Base-by-base conservation (phyloP, 2,329 filamentous ascomycete genomes). In the Fusarium siculi region DNA sequence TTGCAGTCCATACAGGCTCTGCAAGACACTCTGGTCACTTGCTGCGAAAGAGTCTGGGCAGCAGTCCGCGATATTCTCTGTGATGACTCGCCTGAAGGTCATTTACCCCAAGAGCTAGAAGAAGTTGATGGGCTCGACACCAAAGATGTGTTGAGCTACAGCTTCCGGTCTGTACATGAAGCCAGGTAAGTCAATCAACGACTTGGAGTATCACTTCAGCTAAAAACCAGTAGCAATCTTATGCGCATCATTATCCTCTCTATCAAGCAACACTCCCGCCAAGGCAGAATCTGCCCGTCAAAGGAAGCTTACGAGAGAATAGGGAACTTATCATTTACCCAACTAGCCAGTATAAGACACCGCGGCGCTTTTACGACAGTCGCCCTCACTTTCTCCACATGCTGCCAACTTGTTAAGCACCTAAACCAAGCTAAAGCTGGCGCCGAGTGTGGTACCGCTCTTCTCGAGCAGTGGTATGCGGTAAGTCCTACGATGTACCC, bases 291-390 rank as follows among this genome's bases (percentile, higher is more conserved):
- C 1, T 81, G 85, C n/a, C 87, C 87, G 4, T 82, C 85, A 4
- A 78, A 80, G 15, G 81, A 85, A 4, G 85, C 92, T 2, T 93
- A 95, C 69, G 85, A 89, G 43, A 84, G 83, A 14, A 89, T 96
- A 42, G 95, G 95, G 14, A 85, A 89, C 43, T 83, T 97, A 11
- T 92, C 93, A 21, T 97, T 98, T 78, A 89, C 89, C 5, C 94
- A 99, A 78, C 86, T 99, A 14, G 90, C 94, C 0, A 93, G 90
- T 58, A 85, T 99, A 36, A 90, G 96, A 44, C 96, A 99, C 81
- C 89, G 96, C 64, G 96, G 96, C 63, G 96, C 96, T 11, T 97
- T 98, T 78, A 96, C 94, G 1, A 96, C 96, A 0, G 96, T 98
- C 4, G 93, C 96, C 1, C 91, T 94, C 59, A 97, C 95, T 0